A percentile compares a stretch with the other conserved stretches of the same genome.
Evolutionary conservation across 2,329 filamentous ascomycete genomes (phyloP).

Genomic region (Curvularia hawaiiensis): DNA sequence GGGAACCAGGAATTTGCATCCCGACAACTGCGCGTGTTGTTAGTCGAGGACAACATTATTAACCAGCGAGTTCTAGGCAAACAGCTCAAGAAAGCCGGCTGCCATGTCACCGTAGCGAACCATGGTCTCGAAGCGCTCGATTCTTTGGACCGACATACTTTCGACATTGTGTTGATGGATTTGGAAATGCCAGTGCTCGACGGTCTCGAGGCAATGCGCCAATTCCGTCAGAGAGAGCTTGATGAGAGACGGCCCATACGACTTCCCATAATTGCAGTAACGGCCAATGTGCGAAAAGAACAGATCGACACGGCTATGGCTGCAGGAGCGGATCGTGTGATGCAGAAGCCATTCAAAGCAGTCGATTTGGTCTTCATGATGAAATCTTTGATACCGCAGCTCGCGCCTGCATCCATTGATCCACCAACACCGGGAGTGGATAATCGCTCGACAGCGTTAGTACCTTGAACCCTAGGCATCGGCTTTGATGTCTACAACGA

Average conservation of each 20-base stretch:
- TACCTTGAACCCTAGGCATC: constrained; percentile 27
- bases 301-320: constrained; percentile 43
- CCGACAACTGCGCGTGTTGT: constrained; percentile 34
- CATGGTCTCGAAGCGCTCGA: constrained; percentile 47
- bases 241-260: constrained; percentile 24
- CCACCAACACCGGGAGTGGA: constrained; percentile 23
- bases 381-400: constrained; percentile 37
- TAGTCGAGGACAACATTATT: constrained; percentile 49
- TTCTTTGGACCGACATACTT: constrained; percentile 32
- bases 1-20: constrained; percentile 4
- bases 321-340: constrained; percentile 44
- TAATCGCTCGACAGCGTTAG: constrained; percentile 17
- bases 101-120: constrained; percentile 39
- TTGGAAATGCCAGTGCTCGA: constrained; percentile 64
- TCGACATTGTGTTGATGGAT: constrained; percentile 53
- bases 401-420: constrained; percentile 23
- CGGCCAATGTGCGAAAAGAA: constrained; percentile 45
- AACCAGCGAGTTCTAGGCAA: constrained; percentile 47
- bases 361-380: constrained; percentile 43
- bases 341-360: constrained; percentile 47
- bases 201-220: constrained; percentile 48
- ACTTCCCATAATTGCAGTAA: constrained; percentile 46
- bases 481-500: neutral
- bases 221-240: constrained; percentile 52
- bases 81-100: constrained; percentile 44